These are phyloP conservation scores for Coemansia sp. DNA, from an alignment of 192 early-diverging fungal species.

Conservation along the genomic window DNA sequence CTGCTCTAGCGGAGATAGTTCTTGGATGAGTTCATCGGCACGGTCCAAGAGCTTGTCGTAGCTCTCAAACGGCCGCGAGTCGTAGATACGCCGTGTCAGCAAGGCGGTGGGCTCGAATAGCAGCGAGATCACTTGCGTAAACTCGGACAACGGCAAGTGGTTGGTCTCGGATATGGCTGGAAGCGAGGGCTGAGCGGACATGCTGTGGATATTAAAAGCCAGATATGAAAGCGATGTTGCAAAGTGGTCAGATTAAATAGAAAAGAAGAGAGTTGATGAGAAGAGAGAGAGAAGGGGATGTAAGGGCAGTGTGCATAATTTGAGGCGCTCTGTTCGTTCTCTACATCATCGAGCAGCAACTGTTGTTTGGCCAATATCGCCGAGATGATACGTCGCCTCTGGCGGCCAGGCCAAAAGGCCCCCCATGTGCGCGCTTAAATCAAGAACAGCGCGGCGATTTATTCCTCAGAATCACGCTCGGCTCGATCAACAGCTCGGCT, in stretches of 20 bases:
- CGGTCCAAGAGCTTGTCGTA: slow-evolving; percentile 72
- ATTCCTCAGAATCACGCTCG: background rate
- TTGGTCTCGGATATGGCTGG: slow-evolving; percentile 72
- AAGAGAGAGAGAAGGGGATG: background rate
- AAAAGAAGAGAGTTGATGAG: background rate
- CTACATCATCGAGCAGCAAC: background rate
- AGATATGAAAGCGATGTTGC: slow-evolving; percentile 2
- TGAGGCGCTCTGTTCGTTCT: background rate
- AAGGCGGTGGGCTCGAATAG: slow-evolving; percentile 88
- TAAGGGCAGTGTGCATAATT: background rate
- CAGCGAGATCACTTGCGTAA: slow-evolving; percentile 66
- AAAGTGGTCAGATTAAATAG: background rate
- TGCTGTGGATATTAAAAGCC: slow-evolving; percentile 14
- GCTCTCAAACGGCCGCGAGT: slow-evolving; percentile 70
- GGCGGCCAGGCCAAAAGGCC: background rate
- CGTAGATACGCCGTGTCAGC: slow-evolving; percentile 72
- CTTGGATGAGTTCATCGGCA: slow-evolving; percentile 56
- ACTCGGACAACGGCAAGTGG: slow-evolving; percentile 57
- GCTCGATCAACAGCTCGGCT: background rate
- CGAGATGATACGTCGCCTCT: background rate
- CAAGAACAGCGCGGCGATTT: background rate
- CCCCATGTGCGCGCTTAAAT: background rate
- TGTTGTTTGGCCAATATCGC: slow-evolving; percentile 12
- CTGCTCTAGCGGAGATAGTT: slow-evolving; percentile 67
- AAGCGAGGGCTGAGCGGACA: slow-evolving; percentile 53